Base-by-base conservation (phyloP, 352 stramenopile genomes). In the Phytophthora megakarya region DNA sequence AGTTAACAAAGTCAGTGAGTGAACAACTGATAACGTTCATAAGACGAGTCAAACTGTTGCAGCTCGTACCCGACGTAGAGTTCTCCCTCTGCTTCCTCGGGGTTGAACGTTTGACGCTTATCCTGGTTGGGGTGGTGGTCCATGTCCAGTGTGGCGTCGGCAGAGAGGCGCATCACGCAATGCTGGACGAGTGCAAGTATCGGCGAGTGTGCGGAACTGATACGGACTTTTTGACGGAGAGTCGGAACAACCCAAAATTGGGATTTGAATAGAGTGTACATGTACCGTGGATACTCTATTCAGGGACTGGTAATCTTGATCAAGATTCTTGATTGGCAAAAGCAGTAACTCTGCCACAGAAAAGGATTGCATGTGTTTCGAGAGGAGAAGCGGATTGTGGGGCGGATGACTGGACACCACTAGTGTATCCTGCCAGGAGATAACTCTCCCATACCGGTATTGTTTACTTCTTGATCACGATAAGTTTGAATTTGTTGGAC, bases 1-100 rank as follows among this genome's bases (percentile, higher is more conserved):
- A 38, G 12, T 45, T 45, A 38, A 66, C 45, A 58, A 12, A 25
- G 39, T 49, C 37, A 58, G 38, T 9, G 10, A 58, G 38, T 9
- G 10, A 53, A 19, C 19, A 39, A n/a, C 44, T 54, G 54, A 72
- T 65, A 64, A 65, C 38, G 44, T 38, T 30, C 10, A 48, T 65
- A 48, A 39, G 50, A 69, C 16, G 15, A 22, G 39, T 46, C 43
- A 60, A 60, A 47, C 39, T 37, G 54, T 23, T 61, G 49, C 19
- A 59, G n/a, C 19, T 44, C 61, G n/a, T 43, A 92, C 84, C 84
- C 70, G 37, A 92, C 81, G 25, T 85, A 84, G 44, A 85, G 67
- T 70, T 90, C 84, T 51, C 86, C 80, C 32, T 85, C 78, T 30
- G 75, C 73, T 26, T 79, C 54, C 42, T 59, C 45, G 3, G 40